phyloP scores from a whole-genome alignment of 352 stramenopile genomes.

The Phytophthora macrochlamydospora region DNA sequence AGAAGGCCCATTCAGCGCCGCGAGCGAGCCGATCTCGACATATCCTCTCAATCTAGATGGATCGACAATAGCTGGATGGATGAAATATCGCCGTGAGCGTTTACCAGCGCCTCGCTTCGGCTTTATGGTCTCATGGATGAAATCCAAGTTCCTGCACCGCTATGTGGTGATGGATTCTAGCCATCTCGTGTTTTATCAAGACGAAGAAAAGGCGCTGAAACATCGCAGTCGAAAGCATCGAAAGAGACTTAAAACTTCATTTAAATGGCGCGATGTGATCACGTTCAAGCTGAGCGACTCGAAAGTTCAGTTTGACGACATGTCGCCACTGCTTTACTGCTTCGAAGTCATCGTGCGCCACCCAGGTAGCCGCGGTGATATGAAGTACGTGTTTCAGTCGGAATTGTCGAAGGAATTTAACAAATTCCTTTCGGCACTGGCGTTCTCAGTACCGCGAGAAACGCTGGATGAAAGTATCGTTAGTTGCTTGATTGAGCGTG shows the following conservation, averaged over 20 bases:
- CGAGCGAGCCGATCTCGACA: constrained; percentile 73
- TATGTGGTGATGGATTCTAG: constrained; percentile 81
- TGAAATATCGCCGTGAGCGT: constrained; percentile 82
- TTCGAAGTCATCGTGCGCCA: constrained; percentile 74
- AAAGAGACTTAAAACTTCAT: constrained; percentile 81
- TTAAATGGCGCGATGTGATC: constrained; percentile 73
- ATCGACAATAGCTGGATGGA: constrained; percentile 80
- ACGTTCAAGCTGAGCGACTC: constrained; percentile 61
- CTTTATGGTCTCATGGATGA: constrained; percentile 66
- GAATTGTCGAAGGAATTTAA: constrained; percentile 79
- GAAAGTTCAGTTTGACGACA: constrained; percentile 85
- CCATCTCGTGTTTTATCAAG: constrained; percentile 81
- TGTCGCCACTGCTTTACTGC: constrained; percentile 83
- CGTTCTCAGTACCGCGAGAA: constrained; percentile 69
- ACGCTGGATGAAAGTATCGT: constrained; percentile 71
- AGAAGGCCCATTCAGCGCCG: constrained; percentile 80
- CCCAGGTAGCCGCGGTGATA: constrained; percentile 48
- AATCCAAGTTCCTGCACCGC: constrained; percentile 79
- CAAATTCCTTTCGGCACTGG: constrained; percentile 72
- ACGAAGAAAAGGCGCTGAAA: constrained; percentile 80
- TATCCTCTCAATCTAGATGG: constrained; percentile 79
- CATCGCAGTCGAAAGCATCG: constrained; percentile 77
- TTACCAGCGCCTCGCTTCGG: constrained; percentile 53
- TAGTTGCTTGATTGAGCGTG: constrained; percentile 61
- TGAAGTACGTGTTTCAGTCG: constrained; percentile 85